Base-by-base conservation (phyloP, 1,284 basidiomycete genomes). In the Cryptococcus amylolentus region DNA sequence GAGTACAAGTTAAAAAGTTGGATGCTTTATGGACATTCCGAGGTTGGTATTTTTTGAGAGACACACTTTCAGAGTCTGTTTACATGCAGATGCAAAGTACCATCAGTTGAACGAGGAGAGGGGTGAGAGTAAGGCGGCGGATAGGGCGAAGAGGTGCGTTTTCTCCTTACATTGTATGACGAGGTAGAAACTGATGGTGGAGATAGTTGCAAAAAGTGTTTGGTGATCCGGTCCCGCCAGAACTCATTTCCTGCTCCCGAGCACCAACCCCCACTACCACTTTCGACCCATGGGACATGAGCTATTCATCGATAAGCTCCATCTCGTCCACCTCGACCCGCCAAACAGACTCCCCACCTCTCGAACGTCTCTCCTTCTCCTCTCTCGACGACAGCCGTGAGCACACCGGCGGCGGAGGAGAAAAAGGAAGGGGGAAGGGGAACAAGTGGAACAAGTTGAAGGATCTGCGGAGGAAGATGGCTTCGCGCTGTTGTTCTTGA, bases 201-300 rank as follows among this genome's bases (percentile, higher is more conserved):
- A 3, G 2, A 12, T 3, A 65, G 63, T 61, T 70, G 3, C 67
- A 70, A 51, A 61, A 65, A 18, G 40, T 70, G 0, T 55, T 70
- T 13, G 69, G 69, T 13, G 47, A 52, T 4, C 62, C 57, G 0
- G 56, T 70, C 46, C 58, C 65, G 10, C 64, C 63, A 0, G 57
- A 55, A 23, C 35, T 62, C 2, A 23, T 56, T 4, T 35, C 31
- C 7, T 5, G 7, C 43, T 55, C 27, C 38, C 60, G 2, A 23
- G 18, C 14, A 39, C 39, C 27, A 0, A 55, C 51, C 20, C 37
- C 58, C 2, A 35, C 52, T 10, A 27, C 54, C 20, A 37, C 57
- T 1, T 26, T 10, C 31, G 31, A 35, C 31, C 31, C 31, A 35
- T 3, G 31, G 7, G 10, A 35, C 10, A 35, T 2, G 7, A 35